phyloP scores from a whole-genome alignment of 225 moss, liverwort and hornwort species.

The Marchantia polymorpha region DNA sequence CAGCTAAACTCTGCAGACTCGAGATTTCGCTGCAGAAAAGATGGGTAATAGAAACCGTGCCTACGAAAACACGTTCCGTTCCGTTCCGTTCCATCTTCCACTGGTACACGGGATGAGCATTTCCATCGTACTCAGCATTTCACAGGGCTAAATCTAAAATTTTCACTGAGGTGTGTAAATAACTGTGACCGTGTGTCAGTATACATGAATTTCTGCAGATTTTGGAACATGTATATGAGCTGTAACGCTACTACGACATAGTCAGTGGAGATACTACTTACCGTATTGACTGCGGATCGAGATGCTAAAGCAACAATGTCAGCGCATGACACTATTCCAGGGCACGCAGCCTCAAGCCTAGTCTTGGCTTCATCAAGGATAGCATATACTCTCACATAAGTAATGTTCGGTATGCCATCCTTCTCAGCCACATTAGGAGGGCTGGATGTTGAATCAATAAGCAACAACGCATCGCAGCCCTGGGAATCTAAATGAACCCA shows the following conservation, averaged over 20 bases:
- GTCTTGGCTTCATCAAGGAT: slow-evolving; percentile 68
- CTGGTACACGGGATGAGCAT: too few relatives aligned
- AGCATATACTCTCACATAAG: slow-evolving; percentile 60
- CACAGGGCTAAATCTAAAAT: too few relatives aligned
- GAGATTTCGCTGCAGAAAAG: background rate
- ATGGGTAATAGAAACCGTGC: too few relatives aligned
- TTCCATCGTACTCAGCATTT: too few relatives aligned
- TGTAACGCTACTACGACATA: too few relatives aligned
- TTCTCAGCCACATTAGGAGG: slow-evolving; percentile 65
- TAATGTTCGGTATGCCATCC: slow-evolving; percentile 59
- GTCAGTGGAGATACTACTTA: slow-evolving; percentile 15
- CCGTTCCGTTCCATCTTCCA: too few relatives aligned
- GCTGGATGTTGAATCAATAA: slow-evolving; percentile 52
- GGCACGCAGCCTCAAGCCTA: slow-evolving; percentile 61
- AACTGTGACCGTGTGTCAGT: too few relatives aligned
- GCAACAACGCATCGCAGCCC: slow-evolving; percentile 88
- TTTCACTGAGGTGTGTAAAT: too few relatives aligned
- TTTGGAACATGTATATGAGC: too few relatives aligned
- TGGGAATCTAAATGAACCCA: slow-evolving; percentile 25
- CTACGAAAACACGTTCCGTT: too few relatives aligned
- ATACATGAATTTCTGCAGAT: too few relatives aligned
- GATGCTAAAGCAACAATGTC: slow-evolving; percentile 72
- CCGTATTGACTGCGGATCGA: slow-evolving; percentile 54
- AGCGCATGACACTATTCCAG: slow-evolving; percentile 76
- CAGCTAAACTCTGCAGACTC: background rate